These are phyloP conservation scores for Teunomyces lycoperdinae DNA, from an alignment of 805 yeast species.

Conservation along the genomic window DNA sequence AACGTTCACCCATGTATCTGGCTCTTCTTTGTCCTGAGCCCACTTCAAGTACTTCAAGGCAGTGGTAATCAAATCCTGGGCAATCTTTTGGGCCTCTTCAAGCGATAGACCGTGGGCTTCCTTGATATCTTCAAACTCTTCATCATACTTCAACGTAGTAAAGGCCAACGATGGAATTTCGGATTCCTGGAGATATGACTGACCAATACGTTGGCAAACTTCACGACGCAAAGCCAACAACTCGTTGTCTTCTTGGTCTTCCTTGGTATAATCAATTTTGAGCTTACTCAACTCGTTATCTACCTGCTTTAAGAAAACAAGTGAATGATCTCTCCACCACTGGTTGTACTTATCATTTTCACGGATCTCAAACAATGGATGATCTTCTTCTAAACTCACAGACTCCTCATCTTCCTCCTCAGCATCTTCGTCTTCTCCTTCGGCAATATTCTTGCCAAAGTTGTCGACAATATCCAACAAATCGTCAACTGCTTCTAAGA, in stretches of 20 bases:
- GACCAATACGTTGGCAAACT: slow-evolving; percentile 55
- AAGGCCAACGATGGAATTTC: slow-evolving; percentile 57
- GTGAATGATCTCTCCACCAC: slow-evolving; percentile 55
- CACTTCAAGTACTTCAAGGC: slow-evolving; percentile 58
- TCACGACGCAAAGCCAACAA: slow-evolving; percentile 29
- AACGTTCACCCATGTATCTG: slow-evolving; percentile 75
- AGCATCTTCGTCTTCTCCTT: slow-evolving; percentile 49
- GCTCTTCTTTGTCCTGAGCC: slow-evolving; percentile 70
- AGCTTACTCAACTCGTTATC: slow-evolving; percentile 16
- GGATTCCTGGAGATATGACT: slow-evolving; percentile 60
- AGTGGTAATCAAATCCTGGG: slow-evolving; percentile 43
- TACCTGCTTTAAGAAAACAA: slow-evolving; percentile 30
- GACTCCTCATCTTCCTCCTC: slow-evolving; percentile 30
- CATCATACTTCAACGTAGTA: slow-evolving; percentile 57
- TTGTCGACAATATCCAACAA: slow-evolving; percentile 63
- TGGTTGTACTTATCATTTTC: slow-evolving; percentile 44
- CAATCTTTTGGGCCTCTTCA: slow-evolving; percentile 47
- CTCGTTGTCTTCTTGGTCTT: slow-evolving; percentile 9
- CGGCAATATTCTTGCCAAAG: slow-evolving; percentile 52
- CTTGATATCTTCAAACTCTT: slow-evolving; percentile 35
- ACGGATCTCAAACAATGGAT: slow-evolving; percentile 51
- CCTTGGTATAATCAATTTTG: slow-evolving; percentile 1
- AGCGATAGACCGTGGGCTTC: slow-evolving; percentile 35
- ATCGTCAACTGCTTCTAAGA: slow-evolving; percentile 62
- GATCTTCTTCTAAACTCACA: slow-evolving; percentile 41